These are phyloP conservation scores for Sanghuangporus baumii DNA, from an alignment of 1,284 basidiomycete genomes.

Conservation along the genomic window DNA sequence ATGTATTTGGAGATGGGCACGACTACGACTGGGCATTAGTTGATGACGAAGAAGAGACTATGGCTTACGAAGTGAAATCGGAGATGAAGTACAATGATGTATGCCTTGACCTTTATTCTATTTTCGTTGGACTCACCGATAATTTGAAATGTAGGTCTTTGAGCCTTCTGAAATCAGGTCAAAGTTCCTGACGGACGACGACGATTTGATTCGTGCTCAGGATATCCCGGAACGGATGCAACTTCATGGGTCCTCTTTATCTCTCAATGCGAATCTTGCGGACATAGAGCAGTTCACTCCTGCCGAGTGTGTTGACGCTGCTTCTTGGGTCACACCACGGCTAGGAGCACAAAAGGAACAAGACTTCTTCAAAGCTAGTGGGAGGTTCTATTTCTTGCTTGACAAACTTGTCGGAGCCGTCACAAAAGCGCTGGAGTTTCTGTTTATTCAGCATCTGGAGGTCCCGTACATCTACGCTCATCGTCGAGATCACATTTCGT, in stretches of 20 bases:
- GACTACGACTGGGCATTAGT: conserved; percentile 95
- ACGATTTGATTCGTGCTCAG: conserved; percentile 85
- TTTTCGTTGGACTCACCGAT: conserved; percentile 16
- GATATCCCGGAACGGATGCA: conserved; percentile 98
- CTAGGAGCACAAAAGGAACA: conserved; percentile 76
- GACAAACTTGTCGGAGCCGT: conserved; percentile 77
- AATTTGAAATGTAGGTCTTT: conserved; percentile 65
- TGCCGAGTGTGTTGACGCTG: conserved; percentile 74
- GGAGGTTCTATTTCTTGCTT: conserved; percentile 54
- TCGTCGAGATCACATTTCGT: conserved; percentile 85
- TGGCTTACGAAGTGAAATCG: conserved; percentile 60
- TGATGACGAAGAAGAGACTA: conserved; percentile 64
- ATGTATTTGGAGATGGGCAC: conserved; percentile 95
- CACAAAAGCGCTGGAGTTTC: conserved; percentile 72
- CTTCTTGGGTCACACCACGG: conserved; percentile 85
- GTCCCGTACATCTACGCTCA: conserved; percentile 95
- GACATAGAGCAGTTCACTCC: conserved; percentile 62
- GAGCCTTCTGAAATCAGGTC: conserved; percentile 96
- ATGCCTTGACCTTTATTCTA: conserved; percentile 28
- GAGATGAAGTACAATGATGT: conserved; percentile 91
- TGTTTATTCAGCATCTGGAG: conserved; percentile 88
- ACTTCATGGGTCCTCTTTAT: conserved; percentile 82
- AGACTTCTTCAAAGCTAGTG: conserved; percentile 65
- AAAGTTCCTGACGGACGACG: conserved; percentile 89
- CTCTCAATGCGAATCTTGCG: conserved; percentile 60